Percentiles rank a stretch among this genome's conserved stretches.
phyloP scores from a whole-genome alignment of 2,329 filamentous ascomycete species.

The Cladosporium sp. region DNA sequence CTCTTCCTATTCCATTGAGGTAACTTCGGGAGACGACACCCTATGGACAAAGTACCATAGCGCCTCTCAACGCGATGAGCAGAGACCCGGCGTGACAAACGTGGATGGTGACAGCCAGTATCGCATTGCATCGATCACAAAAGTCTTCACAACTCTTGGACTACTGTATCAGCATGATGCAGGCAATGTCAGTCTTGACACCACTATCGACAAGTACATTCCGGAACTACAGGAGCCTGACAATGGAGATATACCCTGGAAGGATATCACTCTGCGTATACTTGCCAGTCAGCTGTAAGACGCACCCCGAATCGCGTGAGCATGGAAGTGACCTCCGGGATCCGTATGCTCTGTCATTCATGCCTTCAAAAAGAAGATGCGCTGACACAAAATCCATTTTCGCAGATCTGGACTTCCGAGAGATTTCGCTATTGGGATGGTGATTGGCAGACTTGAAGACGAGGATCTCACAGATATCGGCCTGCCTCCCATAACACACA shows the following conservation, averaged over 20 bases:
- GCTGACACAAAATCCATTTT: too few species aligned
- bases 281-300: slow-evolving; percentile 38
- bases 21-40: slow-evolving; percentile 36
- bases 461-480: slow-evolving; percentile 26
- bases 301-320: not conserved
- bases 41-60: slow-evolving; percentile 39
- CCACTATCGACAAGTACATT: slow-evolving; percentile 42
- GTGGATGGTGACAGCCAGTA: slow-evolving; percentile 39
- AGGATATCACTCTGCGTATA: slow-evolving; percentile 40
- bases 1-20: slow-evolving; percentile 38
- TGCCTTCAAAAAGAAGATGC: too few species aligned
- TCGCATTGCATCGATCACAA: slow-evolving; percentile 37
- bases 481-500: slow-evolving; percentile 32
- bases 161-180: slow-evolving; percentile 52
- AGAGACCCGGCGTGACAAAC: slow-evolving; percentile 32
- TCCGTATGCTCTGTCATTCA: too few species aligned
- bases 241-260: slow-evolving; percentile 38
- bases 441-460: not conserved
- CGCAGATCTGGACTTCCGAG: slow-evolving; percentile 35
- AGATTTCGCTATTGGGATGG: slow-evolving; percentile 28
- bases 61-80: slow-evolving; percentile 32
- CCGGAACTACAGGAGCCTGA: slow-evolving; percentile 44
- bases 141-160: slow-evolving; percentile 49
- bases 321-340: too few species aligned
- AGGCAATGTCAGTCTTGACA: slow-evolving; percentile 44